Evolutionary conservation across 257 asterid genomes (phyloP), one percentile per base, ranked within the genome.

Genomic region (Cruciata laevipes): DNA sequence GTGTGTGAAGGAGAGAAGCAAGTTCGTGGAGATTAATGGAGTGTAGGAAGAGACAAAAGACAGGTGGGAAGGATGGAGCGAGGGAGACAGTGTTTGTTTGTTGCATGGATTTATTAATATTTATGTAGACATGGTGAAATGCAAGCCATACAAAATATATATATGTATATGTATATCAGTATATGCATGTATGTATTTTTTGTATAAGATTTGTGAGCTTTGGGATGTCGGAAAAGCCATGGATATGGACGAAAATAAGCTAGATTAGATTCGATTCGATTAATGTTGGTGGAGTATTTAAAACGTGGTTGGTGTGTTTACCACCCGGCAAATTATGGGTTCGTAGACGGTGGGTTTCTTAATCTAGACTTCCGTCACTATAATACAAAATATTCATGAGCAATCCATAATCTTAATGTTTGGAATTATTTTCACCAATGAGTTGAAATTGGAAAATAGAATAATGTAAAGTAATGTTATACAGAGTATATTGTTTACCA

Each of bases 1-100:
- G 40, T 65, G 25, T 6, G 52, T 38, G 77, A 74, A 74, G 66
- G 64, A 30, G 70, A 27, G 55, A 14, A 74, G 79, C 61, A 71
- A 53, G 30, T 53, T 53, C 60, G 60, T n/a, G 60, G 14, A 37
- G 42, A 37, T 37, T 37, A 7, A 37, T 37, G 42, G 42, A 37
- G 42, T 37, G 42, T 2, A 52, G 51, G 55, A 47, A 47, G 20
- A 17, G 55, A 47, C 55, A 47, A 47, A 17, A 47, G 10, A 53
- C 27, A 21, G 60, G 27, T 53, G 60, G 60, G 60, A 53, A 7
- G 60, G 27, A 21, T 53, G 60, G 60, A 21, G 5, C 60, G 27
- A 53, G 60, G 60, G 60, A 53, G 60, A 53, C 60, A 9, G 27
- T 53, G 27, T 53, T 53, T 53, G 21, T 52, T 52, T 52, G 58